Evolutionary conservation across 331 rosid species (phyloP).

Genomic region (Pyracantha coccinea): DNA sequence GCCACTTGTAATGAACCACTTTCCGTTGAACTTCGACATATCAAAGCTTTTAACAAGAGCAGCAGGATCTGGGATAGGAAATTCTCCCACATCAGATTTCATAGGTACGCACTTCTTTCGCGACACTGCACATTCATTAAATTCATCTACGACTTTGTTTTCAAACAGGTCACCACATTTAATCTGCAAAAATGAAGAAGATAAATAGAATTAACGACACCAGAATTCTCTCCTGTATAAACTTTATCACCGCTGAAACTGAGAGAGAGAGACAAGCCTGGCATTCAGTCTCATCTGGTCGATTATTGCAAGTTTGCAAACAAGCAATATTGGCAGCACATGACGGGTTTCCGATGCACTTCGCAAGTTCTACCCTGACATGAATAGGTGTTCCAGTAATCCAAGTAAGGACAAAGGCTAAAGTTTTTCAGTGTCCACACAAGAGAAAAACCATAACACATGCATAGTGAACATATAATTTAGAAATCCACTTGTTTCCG

Average conservation of each 20-base stretch:
- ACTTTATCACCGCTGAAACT: not conserved
- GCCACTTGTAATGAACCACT: slow-evolving; percentile 91
- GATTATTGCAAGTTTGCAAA: slow-evolving; percentile 92
- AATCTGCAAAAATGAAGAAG: slow-evolving; percentile 38
- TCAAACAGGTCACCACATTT: slow-evolving; percentile 88
- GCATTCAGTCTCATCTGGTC: slow-evolving; percentile 96
- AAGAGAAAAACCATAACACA: not conserved
- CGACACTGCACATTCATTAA: slow-evolving; percentile 94
- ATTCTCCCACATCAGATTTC: slow-evolving; percentile 95
- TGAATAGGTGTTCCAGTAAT: slow-evolving; percentile 17
- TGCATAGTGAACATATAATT: not conserved
- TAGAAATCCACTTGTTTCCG: not conserved
- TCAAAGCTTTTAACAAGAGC: slow-evolving; percentile 68
- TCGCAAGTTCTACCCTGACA: slow-evolving; percentile 80
- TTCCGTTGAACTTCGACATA: slow-evolving; percentile 67
- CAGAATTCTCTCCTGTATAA: not conserved
- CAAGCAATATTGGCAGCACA: slow-evolving; percentile 96
- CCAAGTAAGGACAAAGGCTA: slow-evolving; percentile 1
- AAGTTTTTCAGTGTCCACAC: not conserved
- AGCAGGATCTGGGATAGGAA: slow-evolving; percentile 77
- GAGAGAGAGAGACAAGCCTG: slow-evolving; percentile 44
- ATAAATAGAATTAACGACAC: slow-evolving; percentile 8
- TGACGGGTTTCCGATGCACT: slow-evolving; percentile 73
- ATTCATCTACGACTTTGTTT: slow-evolving; percentile 87
- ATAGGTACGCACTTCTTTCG: slow-evolving; percentile 84